Evolutionary conservation across 2,329 filamentous ascomycete species (phyloP).

Genomic region (Pseudogymnoascus sp.): DNA sequence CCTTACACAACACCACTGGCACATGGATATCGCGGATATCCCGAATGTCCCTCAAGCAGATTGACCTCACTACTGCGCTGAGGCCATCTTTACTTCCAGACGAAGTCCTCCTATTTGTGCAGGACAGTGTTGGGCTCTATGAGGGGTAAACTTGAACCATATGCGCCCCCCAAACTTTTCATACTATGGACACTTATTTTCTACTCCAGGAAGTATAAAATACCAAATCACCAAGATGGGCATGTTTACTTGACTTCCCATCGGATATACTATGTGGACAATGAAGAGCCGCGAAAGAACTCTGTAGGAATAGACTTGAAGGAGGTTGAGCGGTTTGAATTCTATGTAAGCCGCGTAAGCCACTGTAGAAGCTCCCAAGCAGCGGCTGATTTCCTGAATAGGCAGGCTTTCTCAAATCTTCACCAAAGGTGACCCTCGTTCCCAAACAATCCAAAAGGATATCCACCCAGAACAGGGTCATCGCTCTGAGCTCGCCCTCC

Average conservation of each 20-base stretch:
- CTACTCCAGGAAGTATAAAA: conserved; percentile 73
- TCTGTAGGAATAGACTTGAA: conserved; percentile 82
- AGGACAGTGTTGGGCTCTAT: conserved; percentile 95
- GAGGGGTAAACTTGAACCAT: conserved; percentile 63
- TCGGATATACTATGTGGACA: conserved; percentile 89
- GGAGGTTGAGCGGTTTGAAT: conserved; percentile 83
- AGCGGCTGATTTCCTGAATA: conserved; percentile 28
- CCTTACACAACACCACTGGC: conserved; percentile 8
- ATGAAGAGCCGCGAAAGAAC: conserved; percentile 72
- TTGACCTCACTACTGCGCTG: conserved; percentile 93
- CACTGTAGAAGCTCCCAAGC: conserved; percentile 10
- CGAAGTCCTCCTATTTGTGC: conserved; percentile 91
- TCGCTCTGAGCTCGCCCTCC: conserved; percentile 37
- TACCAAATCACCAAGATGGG: conserved; percentile 87
- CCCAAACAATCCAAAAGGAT: conserved; percentile 68
- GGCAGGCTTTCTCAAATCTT: conserved; percentile 92
- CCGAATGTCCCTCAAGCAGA: conserved; percentile 95
- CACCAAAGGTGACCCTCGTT: conserved; percentile 81
- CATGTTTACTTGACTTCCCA: conserved; percentile 96
- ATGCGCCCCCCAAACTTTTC: not conserved
- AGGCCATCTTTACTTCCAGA: conserved; percentile 87
- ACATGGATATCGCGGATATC: conserved; percentile 52
- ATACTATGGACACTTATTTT: conserved; percentile 12
- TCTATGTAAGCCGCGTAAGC: conserved; percentile 52
- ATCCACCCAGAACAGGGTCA: conserved; percentile 46